Base-by-base conservation (phyloP, 768 basidiomycete genomes). In the Clitopilus hobsonii region DNA sequence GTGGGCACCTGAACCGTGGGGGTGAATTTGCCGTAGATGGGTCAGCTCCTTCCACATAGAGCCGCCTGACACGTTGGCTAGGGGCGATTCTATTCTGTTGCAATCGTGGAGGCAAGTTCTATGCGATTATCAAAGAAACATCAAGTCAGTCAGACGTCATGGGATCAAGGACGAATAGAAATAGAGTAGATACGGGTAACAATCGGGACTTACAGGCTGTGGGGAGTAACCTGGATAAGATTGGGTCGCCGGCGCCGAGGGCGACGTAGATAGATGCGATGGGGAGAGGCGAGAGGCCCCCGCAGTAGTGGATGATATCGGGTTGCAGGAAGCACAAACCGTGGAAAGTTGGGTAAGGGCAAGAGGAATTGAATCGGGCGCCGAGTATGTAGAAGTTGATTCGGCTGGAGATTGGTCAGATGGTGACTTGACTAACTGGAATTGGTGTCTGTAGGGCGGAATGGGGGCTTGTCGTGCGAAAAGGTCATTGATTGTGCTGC, bases 401-500 rank as follows among this genome's bases (percentile, higher is more conserved):
- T 57, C 62, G 16, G 67, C 58, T 36, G 65, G 58, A 6, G 65
- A 26, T 48, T 54, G 29, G 23, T 26, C 48, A 50, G 48, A 28
- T 61, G 51, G 64, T 36, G 51, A 57, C 61, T 58, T 68, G 61
- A 52, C 54, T 49, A 53, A 54, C 59, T 53, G 68, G 50, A 53
- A 58, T 55, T 63, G 68, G 50, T 71, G 74, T 27, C 79, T 70
- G 54, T 75, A 74, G 1, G 76, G 75, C n/a, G 74, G 74, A 5
- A 71, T 71, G n/a, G 85, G 84, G 0, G 82, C 76, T 62, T 86
- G 84, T 22, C 89, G 80, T 23, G 88, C 85, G 63, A 92, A 92
- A 6, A 94, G 70, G 60, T 92, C 90, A 59, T 92, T 92, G 67
- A 92, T 78, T 53, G 93, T 82, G 0, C 88, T 86, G 1, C 83